Evolutionary conservation across 345 rosid genomes (phyloP).

Genomic region (Syzygium oleosum): DNA sequence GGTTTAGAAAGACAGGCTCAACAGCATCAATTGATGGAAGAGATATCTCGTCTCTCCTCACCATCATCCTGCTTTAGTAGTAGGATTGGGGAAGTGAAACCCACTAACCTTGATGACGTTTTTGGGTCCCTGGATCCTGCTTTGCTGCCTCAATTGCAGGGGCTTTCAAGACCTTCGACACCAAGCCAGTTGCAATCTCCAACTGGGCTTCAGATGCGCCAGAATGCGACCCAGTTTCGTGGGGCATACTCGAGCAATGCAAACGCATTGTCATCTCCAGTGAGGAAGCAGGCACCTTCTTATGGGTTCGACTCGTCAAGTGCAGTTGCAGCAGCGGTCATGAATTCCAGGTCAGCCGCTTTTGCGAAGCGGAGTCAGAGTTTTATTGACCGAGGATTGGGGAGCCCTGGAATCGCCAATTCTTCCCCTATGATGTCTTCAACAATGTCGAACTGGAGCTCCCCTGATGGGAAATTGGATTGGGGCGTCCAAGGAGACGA

Average conservation of each 20-base stretch:
- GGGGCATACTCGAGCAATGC: conserved; percentile 43
- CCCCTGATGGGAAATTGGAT: conserved; percentile 72
- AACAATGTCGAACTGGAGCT: conserved; percentile 62
- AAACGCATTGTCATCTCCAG: conserved; percentile 39
- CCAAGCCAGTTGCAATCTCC: conserved; percentile 58
- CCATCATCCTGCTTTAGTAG: conserved; percentile 26
- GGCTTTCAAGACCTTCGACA: conserved; percentile 25
- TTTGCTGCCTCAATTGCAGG: conserved; percentile 42
- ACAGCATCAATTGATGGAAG: conserved; percentile 43
- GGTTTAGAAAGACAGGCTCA: conserved; percentile 35
- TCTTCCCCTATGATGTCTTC: conserved; percentile 40
- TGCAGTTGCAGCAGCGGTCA: conserved; percentile 80
- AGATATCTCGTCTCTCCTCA: conserved; percentile 57
- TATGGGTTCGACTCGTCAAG: conserved; percentile 74
- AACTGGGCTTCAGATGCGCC: conserved; percentile 52
- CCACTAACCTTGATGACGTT: conserved; percentile 52
- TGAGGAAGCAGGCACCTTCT: conserved; percentile 37
- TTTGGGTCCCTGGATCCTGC: conserved; percentile 58
- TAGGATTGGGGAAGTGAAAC: conserved; percentile 41
- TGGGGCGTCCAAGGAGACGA: conserved; percentile 92
- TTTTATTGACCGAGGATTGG: conserved; percentile 62
- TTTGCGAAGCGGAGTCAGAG: conserved; percentile 88
- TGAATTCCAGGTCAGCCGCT: conserved; percentile 88
- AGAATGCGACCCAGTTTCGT: conserved; percentile 58
- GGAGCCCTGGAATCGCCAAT: conserved; percentile 30